These are phyloP conservation scores for Rhododendron henanense DNA, from an alignment of 148 eudicot genomes.

Conservation along the genomic window DNA sequence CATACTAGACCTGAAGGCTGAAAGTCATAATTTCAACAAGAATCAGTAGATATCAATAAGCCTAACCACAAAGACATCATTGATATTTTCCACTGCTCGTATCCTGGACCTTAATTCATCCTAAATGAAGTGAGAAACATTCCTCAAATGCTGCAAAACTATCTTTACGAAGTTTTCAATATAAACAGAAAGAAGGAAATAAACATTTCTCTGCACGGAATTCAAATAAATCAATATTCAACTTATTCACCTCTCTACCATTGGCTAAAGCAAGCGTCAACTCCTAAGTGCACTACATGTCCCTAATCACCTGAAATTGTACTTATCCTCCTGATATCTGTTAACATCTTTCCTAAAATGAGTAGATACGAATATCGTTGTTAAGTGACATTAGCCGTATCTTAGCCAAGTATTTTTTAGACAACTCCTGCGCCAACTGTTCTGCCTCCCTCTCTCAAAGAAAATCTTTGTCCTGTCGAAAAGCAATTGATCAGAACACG, in stretches of 20 bases:
- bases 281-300: too few species aligned
- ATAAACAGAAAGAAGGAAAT: neutral
- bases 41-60: neutral
- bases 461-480: constrained; percentile 78
- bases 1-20: neutral
- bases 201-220: neutral
- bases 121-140: neutral
- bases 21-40: neutral
- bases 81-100: neutral
- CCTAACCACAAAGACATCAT: neutral
- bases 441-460: constrained; percentile 75
- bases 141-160: neutral
- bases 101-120: neutral
- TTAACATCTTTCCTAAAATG: neutral
- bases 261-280: too few species aligned
- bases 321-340: neutral
- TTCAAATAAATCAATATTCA: too few species aligned
- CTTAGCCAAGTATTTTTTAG: constrained; percentile 54
- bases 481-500: neutral
- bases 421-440: constrained; percentile 75
- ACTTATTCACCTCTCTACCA: too few species aligned
- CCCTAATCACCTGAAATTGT: neutral
- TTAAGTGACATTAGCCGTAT: neutral
- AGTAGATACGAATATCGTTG: neutral
- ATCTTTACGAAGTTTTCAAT: neutral